A percentile compares a stretch with the other conserved stretches of the same genome.
Conservation (phyloP, 257 asterid genomes). For the Apocynum venetum region DNA sequence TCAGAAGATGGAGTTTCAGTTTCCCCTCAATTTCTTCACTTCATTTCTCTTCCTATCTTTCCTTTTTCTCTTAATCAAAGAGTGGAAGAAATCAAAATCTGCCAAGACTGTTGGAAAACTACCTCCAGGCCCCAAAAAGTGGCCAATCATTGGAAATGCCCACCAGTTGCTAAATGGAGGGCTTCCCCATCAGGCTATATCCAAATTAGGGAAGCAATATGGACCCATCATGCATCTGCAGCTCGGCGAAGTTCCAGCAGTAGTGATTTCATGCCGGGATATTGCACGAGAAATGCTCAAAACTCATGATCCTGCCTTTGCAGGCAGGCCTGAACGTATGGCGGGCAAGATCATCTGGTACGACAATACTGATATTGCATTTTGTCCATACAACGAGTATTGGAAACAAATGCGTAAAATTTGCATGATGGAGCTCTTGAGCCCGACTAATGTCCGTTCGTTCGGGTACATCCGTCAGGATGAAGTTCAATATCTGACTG, state of each 20-base stretch:
- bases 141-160: background rate
- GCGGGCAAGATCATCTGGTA: background rate
- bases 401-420: constrained; percentile 8
- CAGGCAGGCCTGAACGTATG: background rate
- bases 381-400: background rate
- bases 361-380: background rate
- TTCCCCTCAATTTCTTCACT: background rate
- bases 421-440: background rate
- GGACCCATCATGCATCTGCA: background rate
- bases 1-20: background rate
- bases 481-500: background rate
- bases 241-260: background rate
- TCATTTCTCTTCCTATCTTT: background rate
- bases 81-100: background rate
- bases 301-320: background rate
- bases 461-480: background rate
- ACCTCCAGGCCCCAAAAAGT: background rate
- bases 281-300: background rate
- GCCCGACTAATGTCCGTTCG: background rate
- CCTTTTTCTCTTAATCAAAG: background rate
- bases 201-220: background rate
- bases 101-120: background rate
- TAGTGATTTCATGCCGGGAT: background rate
- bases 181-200: background rate
- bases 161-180: background rate